A percentile compares a stretch with the other conserved stretches of the same genome.
Conservation (phyloP, 441 rosid species). For the Isatis lusitanica region DNA sequence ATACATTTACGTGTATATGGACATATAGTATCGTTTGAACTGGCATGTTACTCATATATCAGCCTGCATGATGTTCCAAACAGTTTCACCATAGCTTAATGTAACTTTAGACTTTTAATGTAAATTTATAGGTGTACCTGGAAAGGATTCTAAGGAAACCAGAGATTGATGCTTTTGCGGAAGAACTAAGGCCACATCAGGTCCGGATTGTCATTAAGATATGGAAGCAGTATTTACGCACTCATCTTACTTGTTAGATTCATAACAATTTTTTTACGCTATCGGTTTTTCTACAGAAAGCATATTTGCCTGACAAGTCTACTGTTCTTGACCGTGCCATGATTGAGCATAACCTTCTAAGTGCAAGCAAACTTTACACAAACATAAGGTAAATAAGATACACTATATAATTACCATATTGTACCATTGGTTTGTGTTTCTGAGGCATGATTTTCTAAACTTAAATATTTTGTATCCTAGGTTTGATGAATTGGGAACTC, state of each 20-base stretch:
- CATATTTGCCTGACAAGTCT: constrained; percentile 86
- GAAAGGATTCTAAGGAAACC: constrained; percentile 96
- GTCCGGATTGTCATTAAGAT: constrained; percentile 36
- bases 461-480: constrained; percentile 38
- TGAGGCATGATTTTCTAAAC: neutral
- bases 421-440: neutral
- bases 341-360: constrained; percentile 97
- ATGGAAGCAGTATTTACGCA: constrained; percentile 8
- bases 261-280: constrained; percentile 1
- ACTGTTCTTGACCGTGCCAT: constrained; percentile 97
- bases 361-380: constrained; percentile 97
- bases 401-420: neutral
- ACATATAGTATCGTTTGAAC: constrained; percentile 3
- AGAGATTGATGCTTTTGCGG: constrained; percentile 92
- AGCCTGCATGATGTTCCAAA: neutral
- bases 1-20: constrained; percentile 2
- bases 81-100: neutral
- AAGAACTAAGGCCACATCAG: constrained; percentile 97
- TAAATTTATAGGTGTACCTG: constrained; percentile 75
- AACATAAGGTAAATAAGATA: constrained; percentile 68
- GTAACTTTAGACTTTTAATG: no score
- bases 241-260: constrained; percentile 5
- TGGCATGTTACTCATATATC: neutral
- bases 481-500: constrained; percentile 95
- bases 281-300: constrained; percentile 67